Base-by-base conservation (phyloP, 2,329 filamentous ascomycete genomes). In the Whalleya microplaca region DNA sequence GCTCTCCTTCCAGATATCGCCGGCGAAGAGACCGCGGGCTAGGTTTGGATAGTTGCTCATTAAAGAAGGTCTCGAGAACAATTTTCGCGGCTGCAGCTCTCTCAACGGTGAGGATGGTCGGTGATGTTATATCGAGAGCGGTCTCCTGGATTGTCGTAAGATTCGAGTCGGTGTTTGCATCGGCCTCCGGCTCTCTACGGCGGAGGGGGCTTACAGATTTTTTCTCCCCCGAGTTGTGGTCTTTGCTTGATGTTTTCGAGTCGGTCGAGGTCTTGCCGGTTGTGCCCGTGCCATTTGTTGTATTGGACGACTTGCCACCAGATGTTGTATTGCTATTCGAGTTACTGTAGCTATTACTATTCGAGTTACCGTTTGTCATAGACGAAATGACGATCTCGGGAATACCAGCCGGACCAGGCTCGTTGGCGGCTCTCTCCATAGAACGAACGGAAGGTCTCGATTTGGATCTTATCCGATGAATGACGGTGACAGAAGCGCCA, bases 61-160 rank as follows among this genome's bases (percentile, higher is more conserved):
- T 88, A 76, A 90, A 97, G 66, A 93, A 85, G 0, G 87, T 91
- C 72, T 98, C 95, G 9, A 98, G 81, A 66, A 86, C 96, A 19
- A 96, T 85, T 71, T 96, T 97, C 43, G 91, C 89, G 0, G 91
- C 88, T 0, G 92, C 86, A 2, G 88, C 84, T 58, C 84, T 86
- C 74, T 98, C 94, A 0, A 92, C 88, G 0, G 92, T 96, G 10
- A 72, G 43, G 7, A 80, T 69, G 1, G 74, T 75, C 0, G 76
- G 75, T 0, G 60, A 53, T 1, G 62, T 51, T 1, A 64, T 53
- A 21, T 71, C 67, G 10, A 68, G 51, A 8, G 64, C 65, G 4
- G 66, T 70, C 58, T 76, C 75, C 53, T 74, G 69, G 41, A 76
- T 71, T 16, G 68, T 66, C 19, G 63, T 65, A 2, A 70, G 58